Evolutionary conservation across 2,329 filamentous ascomycete genomes (phyloP), one percentile per base, ranked within the genome.

Genomic region (Claviceps maximensis): DNA sequence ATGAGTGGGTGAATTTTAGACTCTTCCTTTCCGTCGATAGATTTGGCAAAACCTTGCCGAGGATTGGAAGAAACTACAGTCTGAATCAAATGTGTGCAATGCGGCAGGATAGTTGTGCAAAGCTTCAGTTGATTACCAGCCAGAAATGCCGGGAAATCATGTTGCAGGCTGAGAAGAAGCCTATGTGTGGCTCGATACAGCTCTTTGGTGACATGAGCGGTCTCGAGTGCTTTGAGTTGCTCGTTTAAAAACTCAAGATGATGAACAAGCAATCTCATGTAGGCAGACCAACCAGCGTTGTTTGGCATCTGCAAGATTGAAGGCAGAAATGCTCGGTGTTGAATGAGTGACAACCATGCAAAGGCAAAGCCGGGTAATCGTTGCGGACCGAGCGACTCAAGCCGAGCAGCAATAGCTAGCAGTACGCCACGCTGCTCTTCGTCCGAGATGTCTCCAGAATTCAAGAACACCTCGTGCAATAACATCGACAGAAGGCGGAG

Each of bases 71-170:
- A 86, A 56, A 97, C 77, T 51, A 98, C 82, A 52, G 95, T 76
- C 63, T 97, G 96, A 58, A 90, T 82, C 51, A 96, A 75, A 67
- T 97, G 93, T 17, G 84, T 83, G 68, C 88, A 93, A 62, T 93
- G 86, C 50, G 83, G 80, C 1, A 90, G 87, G 54, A 97, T 85
- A 62, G 81, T 82, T 60, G 86, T 84, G 70, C 85, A 89, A 51
- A 98, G 80, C 59, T 82, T 80, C 59, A 87, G 82, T 64, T 95
- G 87, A 66, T 95, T 89, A 60, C 90, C 87, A 6, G 87, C 86
- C 44, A 98, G 72, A 67, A 95, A 98, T 53, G 96, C 89, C 0
- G 91, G 87, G 68, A 89, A 97, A 67, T 98, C 93, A 64, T 97
- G 93, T 60, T 95, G 87, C 51, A 98, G 73, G 51, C 95, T 79